Evolutionary conservation across 1,284 basidiomycete species (phyloP), one percentile per base, ranked within the genome.

Genomic region (Melampsora americana): DNA sequence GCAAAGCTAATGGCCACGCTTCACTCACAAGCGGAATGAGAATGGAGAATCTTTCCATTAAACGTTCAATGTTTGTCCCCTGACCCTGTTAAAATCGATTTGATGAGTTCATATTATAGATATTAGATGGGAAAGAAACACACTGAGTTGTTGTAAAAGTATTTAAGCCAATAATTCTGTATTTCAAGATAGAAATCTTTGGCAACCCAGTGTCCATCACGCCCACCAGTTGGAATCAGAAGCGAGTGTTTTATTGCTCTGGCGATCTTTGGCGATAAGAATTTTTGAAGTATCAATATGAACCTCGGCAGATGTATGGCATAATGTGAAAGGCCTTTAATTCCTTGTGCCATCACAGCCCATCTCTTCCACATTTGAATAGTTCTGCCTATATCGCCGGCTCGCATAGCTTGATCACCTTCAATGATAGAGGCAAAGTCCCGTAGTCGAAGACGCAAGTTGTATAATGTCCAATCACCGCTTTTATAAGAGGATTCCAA

Each of bases 161-260:
- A 56, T 23, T n/a, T 68, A 4, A 68, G 42, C 66, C 66, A 68
- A 32, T 68, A 68, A 42, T 68, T 68, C 32, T 68, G n/a, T 11
- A 32, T 26, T 18, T 68, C 66, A 68, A 68, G 66, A 44, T 48
- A 68, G 28, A 48, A 68, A n/a, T 68, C 42, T 28, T 68, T 68
- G 2, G 44, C 48, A 14, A 68, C 48, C 44, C 44, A 68, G 30
- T 65, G 69, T 14, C 48, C 39, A 14, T 62, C 46, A n/a, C 61
- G 32, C 1, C 69, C 61, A 18, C 69, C 30, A 18, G 66, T 28
- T 68, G 66, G 28, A 20, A 46, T 14, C 16, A 68, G 28, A 11
- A 68, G 23, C 1, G 23, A 53, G 30, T 68, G 66, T 50, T n/a
- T n/a, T n/a, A n/a, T n/a, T 48, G 26, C 66, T 46, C 53, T 42